Base-by-base conservation (phyloP, 805 yeast species). In the Metschnikowia similis region DNA sequence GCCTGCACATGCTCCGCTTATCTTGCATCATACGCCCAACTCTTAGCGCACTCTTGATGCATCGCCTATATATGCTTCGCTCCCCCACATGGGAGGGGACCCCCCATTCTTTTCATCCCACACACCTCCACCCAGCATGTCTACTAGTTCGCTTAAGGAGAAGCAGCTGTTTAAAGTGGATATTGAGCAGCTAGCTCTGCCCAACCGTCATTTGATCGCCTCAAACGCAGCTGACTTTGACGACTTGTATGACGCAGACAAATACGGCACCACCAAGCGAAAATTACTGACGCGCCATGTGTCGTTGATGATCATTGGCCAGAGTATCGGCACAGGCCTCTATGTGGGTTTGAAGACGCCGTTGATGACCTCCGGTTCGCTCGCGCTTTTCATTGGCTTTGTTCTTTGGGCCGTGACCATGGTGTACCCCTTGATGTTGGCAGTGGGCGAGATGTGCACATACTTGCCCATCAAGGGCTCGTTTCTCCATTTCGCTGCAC, bases 371-470 rank as follows among this genome's bases (percentile, higher is more conserved):
- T 61, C 67, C 4, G 74, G 74, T 10, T 65, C 72, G 11, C 61
- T 69, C 11, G 58, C 71, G n/a, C 59, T 70, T 21, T 66, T 69
- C 43, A 46, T 67, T 5, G 72, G 69, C 2, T 68, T 67, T 50
- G 35, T 66, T 10, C 46, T 60, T 16, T 69, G 62, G 63, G 66
- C 72, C 8, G 51, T 56, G 46, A 58, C 67, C 37, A 63, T 62
- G 48, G 61, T 66, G 38, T 67, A 69, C 67, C 69, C 71, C 1
- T 62, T 67, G 56, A 69, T 66, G 72, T 65, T 64, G 59, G 62
- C 64, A 7, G 69, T 66, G 28, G 74, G 69, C 8, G 73, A 69
- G 52, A 69, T 69, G 73, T 65, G 72, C 50, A 58, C 70, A 4
- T 69, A 55, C 41, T 57, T 69, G 39, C 74, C 74, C 4, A 65